phyloP scores from a whole-genome alignment of 2,329 filamentous ascomycete species.

The Penicillium polonicum region DNA sequence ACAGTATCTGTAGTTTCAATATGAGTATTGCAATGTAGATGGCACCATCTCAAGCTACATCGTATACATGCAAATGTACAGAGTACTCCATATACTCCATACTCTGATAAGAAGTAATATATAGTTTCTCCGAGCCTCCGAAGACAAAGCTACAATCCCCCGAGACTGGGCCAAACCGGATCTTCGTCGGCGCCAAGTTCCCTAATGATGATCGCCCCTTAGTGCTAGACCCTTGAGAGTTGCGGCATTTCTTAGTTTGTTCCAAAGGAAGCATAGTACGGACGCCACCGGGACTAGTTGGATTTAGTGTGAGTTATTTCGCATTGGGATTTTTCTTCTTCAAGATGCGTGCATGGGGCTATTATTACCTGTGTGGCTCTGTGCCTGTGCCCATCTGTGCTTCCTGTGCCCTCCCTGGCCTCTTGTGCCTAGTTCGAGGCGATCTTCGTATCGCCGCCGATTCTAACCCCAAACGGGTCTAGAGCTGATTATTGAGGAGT shows the following conservation, averaged over 20 bases:
- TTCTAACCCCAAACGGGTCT: background rate
- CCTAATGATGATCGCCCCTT: constrained; percentile 9
- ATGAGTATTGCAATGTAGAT: background rate
- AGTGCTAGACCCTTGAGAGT: constrained; percentile 7
- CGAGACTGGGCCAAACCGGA: constrained; percentile 9
- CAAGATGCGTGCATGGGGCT: constrained; percentile 1
- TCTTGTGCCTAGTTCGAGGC: background rate
- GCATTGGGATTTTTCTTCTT: background rate
- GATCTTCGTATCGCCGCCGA: background rate
- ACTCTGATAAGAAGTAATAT: background rate
- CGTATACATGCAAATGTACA: background rate
- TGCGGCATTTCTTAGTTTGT: constrained; percentile 13
- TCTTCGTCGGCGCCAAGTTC: constrained; percentile 1
- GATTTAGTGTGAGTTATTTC: background rate
- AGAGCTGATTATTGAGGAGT: background rate
- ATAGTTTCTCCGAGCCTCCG: constrained; percentile 4
- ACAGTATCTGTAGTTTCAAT: background rate
- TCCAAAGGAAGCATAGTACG: background rate
- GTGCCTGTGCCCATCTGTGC: background rate
- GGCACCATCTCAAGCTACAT: background rate
- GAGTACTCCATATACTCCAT: too few species aligned
- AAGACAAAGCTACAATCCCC: background rate
- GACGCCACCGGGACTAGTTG: constrained; percentile 10
- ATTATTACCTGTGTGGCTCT: background rate
- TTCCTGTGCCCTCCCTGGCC: background rate